Conservation (phyloP, 164 flowering plant genomes). For the Aristolochia californica region DNA sequence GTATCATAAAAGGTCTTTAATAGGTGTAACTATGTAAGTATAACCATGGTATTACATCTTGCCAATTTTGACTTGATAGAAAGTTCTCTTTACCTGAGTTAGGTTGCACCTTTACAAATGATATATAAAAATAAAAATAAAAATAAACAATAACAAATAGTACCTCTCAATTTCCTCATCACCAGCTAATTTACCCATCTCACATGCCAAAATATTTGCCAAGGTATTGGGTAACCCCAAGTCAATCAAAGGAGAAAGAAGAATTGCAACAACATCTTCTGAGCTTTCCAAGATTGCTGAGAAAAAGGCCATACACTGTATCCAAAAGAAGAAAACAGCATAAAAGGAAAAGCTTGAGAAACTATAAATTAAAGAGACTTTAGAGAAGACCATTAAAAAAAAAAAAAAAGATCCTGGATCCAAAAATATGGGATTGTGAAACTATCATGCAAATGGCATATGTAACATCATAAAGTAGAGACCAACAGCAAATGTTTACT, state of each 20-base stretch:
- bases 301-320: constrained; percentile 56
- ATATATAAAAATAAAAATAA: neutral
- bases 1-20: no score
- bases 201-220: constrained; percentile 52
- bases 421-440: no score
- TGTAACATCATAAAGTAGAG: no score
- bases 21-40: no score
- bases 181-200: constrained; percentile 42
- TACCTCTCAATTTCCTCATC: constrained; percentile 75
- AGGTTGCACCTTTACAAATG: no score
- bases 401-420: no score
- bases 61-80: no score
- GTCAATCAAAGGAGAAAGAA: constrained; percentile 55
- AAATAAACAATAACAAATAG: neutral
- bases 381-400: no score
- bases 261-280: constrained; percentile 27
- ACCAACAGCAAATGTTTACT: no score
- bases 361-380: neutral
- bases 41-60: no score
- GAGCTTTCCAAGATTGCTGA: constrained; percentile 47
- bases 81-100: no score
- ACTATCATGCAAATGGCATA: no score
- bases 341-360: constrained; percentile 6
- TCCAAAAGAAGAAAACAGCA: constrained; percentile 5
- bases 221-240: constrained; percentile 56